Base-by-base conservation (phyloP, 2,329 filamentous ascomycete genomes). In the Furcasterigmium sp. region DNA sequence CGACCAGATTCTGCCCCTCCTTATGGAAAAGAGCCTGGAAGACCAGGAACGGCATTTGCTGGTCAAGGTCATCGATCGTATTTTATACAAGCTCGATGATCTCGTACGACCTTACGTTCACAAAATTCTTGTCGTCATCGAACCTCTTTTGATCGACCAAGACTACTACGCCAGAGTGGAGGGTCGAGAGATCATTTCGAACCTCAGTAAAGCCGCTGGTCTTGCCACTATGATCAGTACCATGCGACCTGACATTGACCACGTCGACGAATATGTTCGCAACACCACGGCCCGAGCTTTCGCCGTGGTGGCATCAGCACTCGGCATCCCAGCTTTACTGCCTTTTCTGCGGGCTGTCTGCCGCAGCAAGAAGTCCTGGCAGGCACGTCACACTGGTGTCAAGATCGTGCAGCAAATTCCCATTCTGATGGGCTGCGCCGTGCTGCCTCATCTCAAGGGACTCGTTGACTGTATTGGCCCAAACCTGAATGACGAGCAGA, bases 331-430 rank as follows among this genome's bases (percentile, higher is more conserved):
- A 3, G 91, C 93, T 9, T 80, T 98, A 37, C 79, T 98, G 20
- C 93, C 93, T 3, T 98, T 98, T 75, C 73, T 98, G 15, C 82
- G 91, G 56, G 93, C 94, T 47, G 93, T 98, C 15, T 98, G 93
- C 62, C 84, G 90, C 62, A 95, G 90, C 69, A 97, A 97, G 69
- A 98, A 98, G 68, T 97, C 93, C 44, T 98, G 93, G 93, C 91
- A 97, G 62, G 93, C 93, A 42, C 79, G 93, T 49, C 93, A 98
- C 63, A 98, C 93, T 3, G 93, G 93, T 69, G 93, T 98, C 52
- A 98, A 98, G 73, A 98, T 98, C 60, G 87, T 98, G 14, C 93
- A 98, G 63, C 93, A 98, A 61, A 97, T 98, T 56, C 91, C 93
- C 18, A 98, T 98, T 53, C 72, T 98, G 5, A 98, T 98, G 93